Percentiles rank a stretch among this genome's conserved stretches.
phyloP scores from a whole-genome alignment of 2,329 filamentous ascomycete species.

The Bipolaris victoriae region DNA sequence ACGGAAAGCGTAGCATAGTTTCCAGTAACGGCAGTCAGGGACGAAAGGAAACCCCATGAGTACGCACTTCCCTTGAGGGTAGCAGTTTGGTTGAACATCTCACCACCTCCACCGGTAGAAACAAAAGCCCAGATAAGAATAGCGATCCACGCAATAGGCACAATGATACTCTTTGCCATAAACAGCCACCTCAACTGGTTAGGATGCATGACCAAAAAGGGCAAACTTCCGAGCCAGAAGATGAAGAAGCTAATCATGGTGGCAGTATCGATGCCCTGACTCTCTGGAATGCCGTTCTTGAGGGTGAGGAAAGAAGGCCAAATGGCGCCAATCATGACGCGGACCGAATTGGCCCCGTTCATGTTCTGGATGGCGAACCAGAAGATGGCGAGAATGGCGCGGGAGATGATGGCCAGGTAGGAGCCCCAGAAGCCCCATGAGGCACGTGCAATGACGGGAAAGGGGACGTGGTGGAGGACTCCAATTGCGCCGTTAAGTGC shows the following conservation, averaged over 20 bases:
- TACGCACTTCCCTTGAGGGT: slow-evolving; percentile 58
- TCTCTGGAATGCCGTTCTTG: slow-evolving; percentile 59
- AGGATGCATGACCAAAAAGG: slow-evolving; percentile 62
- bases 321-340: slow-evolving; percentile 61
- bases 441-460: slow-evolving; percentile 62
- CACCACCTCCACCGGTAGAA: slow-evolving; percentile 58
- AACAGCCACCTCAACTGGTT: slow-evolving; percentile 62
- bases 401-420: slow-evolving; percentile 61
- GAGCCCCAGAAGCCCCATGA: slow-evolving; percentile 64
- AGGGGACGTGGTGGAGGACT: slow-evolving; percentile 58
- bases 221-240: slow-evolving; percentile 63
- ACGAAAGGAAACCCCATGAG: slow-evolving; percentile 61
- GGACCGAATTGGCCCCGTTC: slow-evolving; percentile 63
- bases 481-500: slow-evolving; percentile 63
- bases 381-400: slow-evolving; percentile 62
- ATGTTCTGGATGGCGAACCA: slow-evolving; percentile 72
- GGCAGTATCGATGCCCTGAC: slow-evolving; percentile 62
- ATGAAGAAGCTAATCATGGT: slow-evolving; percentile 64
- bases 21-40: slow-evolving; percentile 57
- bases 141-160: slow-evolving; percentile 66
- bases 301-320: slow-evolving; percentile 64
- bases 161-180: slow-evolving; percentile 53
- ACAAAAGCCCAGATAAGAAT: slow-evolving; percentile 69
- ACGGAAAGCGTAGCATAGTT: slow-evolving; percentile 60
- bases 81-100: slow-evolving; percentile 56